Evolutionary conservation across 108 stramenopile species (phyloP).

Genomic region (Conticribra weissflogii): DNA sequence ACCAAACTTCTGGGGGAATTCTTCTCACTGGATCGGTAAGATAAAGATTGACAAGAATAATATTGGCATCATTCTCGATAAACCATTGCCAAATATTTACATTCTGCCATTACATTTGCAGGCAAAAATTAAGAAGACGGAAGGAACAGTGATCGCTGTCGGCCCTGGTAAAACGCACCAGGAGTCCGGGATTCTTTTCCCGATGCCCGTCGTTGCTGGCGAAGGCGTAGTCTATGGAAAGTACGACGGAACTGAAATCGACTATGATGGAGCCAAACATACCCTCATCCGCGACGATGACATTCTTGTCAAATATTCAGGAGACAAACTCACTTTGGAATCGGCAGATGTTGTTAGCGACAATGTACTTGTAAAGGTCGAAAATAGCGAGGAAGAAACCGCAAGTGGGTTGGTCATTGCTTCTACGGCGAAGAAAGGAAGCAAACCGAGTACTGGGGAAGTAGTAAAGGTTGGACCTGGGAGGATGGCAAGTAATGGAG

Average conservation of each 20-base stretch:
- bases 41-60: too few relatives aligned
- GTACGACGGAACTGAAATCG: slow-evolving; percentile 89
- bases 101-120: too few relatives aligned
- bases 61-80: too few relatives aligned
- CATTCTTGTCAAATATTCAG: slow-evolving; percentile 80
- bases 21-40: slow-evolving; percentile 68
- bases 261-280: slow-evolving; percentile 77
- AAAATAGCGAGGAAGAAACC: slow-evolving; percentile 66
- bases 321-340: slow-evolving; percentile 67
- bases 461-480: slow-evolving; percentile 92
- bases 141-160: slow-evolving; percentile 73
- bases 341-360: slow-evolving; percentile 72
- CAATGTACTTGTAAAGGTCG: slow-evolving; percentile 77
- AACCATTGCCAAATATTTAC: too few relatives aligned
- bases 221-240: slow-evolving; percentile 88
- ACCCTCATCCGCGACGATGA: slow-evolving; percentile 87
- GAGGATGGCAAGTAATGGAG: slow-evolving; percentile 78
- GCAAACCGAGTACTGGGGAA: slow-evolving; percentile 70
- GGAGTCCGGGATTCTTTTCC: slow-evolving; percentile 74
- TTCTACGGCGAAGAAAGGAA: slow-evolving; percentile 48
- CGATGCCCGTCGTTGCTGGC: slow-evolving; percentile 76
- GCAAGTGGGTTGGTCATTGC: slow-evolving; percentile 76
- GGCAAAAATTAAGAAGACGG: slow-evolving; percentile 82
- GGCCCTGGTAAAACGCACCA: slow-evolving; percentile 84
- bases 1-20: slow-evolving; percentile 82